Conservation (phyloP, 192 early-diverging fungal species). For the Glomus cerebriforme region DNA sequence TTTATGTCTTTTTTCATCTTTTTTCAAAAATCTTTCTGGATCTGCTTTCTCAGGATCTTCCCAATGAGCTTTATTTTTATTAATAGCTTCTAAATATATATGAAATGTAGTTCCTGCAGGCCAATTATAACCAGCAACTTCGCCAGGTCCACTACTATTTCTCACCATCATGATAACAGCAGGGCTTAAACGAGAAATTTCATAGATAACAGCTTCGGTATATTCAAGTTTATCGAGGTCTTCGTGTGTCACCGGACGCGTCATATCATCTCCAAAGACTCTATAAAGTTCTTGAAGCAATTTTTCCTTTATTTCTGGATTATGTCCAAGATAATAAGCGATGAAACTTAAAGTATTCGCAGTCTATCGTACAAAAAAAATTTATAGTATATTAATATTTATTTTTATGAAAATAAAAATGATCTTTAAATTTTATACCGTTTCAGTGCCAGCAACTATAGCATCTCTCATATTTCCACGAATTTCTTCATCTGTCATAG, state of each 20-base stretch:
- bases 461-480: background rate
- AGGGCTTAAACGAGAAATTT: background rate
- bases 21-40: conserved; percentile 10
- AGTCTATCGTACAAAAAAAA: conserved; percentile 3
- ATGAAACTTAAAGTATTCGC: conserved; percentile 11
- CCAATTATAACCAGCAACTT: conserved; percentile 11
- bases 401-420: background rate
- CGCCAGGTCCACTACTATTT: background rate
- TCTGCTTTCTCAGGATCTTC: background rate
- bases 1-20: background rate
- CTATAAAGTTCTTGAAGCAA: background rate
- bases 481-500: conserved; percentile 21
- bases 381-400: background rate
- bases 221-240: conserved; percentile 6
- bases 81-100: background rate
- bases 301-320: conserved; percentile 7
- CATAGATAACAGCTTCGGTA: conserved; percentile 24
- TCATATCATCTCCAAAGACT: background rate
- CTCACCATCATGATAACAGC: background rate
- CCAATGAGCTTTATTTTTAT: background rate
- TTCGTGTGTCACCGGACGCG: background rate
- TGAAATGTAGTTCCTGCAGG: background rate
- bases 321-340: background rate
- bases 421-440: background rate
- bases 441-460: conserved; percentile 7